Conservation (phyloP, 1,139 yeast species). For the Hyphopichia pseudoburtonii region DNA sequence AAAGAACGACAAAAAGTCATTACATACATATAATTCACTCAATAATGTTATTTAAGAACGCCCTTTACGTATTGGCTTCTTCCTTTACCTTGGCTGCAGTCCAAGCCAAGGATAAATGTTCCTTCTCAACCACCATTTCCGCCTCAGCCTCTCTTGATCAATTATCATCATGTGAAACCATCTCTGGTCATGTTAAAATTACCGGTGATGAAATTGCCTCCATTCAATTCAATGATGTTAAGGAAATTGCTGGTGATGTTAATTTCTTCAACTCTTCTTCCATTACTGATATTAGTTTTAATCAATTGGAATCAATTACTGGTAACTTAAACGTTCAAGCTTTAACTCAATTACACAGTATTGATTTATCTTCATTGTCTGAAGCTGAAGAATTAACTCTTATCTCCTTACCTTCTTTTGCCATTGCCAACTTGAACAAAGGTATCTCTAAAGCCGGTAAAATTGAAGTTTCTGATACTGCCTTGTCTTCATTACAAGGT, state of each 20-base stretch:
- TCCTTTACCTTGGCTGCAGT: constrained; percentile 16
- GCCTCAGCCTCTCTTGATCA: constrained; percentile 36
- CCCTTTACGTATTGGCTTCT: constrained; percentile 13
- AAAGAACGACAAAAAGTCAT: not conserved
- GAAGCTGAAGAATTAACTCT: constrained; percentile 33
- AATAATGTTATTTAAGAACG: not conserved
- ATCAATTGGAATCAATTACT: constrained; percentile 29
- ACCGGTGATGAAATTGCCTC: constrained; percentile 37
- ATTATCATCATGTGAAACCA: constrained; percentile 41
- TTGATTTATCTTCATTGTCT: constrained; percentile 37
- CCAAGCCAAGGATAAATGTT: constrained; percentile 26
- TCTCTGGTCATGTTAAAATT: constrained; percentile 41
- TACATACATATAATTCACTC: not conserved
- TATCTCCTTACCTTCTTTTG: constrained; percentile 46
- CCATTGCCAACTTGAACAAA: constrained; percentile 35
- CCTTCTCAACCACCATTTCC: constrained; percentile 41
- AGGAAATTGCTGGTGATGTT: constrained; percentile 35
- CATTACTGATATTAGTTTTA: constrained; percentile 33
- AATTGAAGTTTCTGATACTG: constrained; percentile 45
- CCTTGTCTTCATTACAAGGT: constrained; percentile 38
- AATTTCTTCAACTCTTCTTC: constrained; percentile 43
- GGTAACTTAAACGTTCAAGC: constrained; percentile 40
- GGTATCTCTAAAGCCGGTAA: constrained; percentile 36
- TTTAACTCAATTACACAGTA: constrained; percentile 40
- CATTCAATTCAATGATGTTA: constrained; percentile 34